Conservation (phyloP, 345 rosid species). For the Kandelia obovata region DNA sequence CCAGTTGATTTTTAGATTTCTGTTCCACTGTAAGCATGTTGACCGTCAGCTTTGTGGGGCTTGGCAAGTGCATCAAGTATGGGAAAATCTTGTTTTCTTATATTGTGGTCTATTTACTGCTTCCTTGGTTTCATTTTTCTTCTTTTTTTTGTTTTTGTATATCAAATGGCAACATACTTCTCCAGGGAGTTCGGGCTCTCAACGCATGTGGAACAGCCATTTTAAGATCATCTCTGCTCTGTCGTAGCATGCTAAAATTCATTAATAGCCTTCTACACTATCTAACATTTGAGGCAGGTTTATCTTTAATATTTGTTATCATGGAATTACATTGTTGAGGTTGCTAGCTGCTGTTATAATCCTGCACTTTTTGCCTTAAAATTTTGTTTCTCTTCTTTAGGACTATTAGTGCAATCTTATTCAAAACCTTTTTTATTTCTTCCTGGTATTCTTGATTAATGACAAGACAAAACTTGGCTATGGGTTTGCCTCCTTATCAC, state of each 20-base stretch:
- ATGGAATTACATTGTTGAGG: neutral
- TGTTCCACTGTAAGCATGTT: slow-evolving; percentile 91
- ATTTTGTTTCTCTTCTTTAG: neutral
- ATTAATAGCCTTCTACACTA: slow-evolving; percentile 93
- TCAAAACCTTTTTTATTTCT: neutral
- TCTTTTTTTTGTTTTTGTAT: neutral
- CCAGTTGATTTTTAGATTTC: slow-evolving; percentile 84
- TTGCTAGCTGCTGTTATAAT: neutral
- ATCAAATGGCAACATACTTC: slow-evolving; percentile 21
- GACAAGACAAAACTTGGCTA: neutral
- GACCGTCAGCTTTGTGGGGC: slow-evolving; percentile 95
- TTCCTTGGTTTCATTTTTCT: slow-evolving; percentile 9
- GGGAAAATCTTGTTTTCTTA: slow-evolving; percentile 20
- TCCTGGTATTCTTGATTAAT: neutral
- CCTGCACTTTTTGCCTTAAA: no score
- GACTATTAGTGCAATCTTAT: neutral
- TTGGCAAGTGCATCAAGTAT: slow-evolving; percentile 98
- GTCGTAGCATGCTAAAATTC: slow-evolving; percentile 97
- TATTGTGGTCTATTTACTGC: slow-evolving; percentile 1
- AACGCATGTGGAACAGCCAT: slow-evolving; percentile 72
- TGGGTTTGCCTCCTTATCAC: neutral
- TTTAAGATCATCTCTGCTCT: slow-evolving; percentile 84
- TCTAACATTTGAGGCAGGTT: slow-evolving; percentile 93
- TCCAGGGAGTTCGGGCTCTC: slow-evolving; percentile 78
- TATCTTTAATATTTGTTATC: slow-evolving; percentile 5